Evolutionary conservation across 495 filamentous ascomycete genomes (phyloP).

Genomic region (Penicillium bovifimosum): DNA sequence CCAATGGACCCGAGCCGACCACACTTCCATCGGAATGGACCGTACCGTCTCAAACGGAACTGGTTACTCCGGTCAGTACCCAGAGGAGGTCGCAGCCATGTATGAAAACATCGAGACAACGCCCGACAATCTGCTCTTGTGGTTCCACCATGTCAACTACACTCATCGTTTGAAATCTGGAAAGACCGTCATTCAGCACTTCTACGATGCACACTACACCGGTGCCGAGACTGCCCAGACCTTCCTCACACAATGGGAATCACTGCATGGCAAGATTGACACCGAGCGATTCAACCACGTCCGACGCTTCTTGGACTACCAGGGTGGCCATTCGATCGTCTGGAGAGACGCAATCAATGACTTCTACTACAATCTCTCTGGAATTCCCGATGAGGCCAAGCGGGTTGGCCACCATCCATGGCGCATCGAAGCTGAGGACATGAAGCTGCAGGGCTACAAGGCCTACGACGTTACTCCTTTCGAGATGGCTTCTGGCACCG

Average conservation of each 20-base stretch:
- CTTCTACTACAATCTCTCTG: constrained; percentile 56
- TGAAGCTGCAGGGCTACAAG: constrained; percentile 52
- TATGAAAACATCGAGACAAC: constrained; percentile 60
- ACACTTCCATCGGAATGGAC: constrained; percentile 62
- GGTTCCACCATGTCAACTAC: constrained; percentile 73
- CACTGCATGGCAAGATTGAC: constrained; percentile 53
- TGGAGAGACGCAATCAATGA: constrained; percentile 61
- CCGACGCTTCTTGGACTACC: constrained; percentile 52
- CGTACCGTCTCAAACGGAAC: constrained; percentile 63
- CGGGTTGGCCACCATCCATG: constrained; percentile 55
- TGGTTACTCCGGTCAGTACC: constrained; percentile 60
- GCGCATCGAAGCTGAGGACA: constrained; percentile 60
- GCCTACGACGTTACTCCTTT: constrained; percentile 46
- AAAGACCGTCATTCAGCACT: constrained; percentile 70
- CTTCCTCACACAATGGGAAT: constrained; percentile 50
- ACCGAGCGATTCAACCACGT: constrained; percentile 55
- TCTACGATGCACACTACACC: constrained; percentile 66
- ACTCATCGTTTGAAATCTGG: constrained; percentile 58
- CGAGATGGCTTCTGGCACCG: constrained; percentile 47
- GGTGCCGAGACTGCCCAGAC: constrained; percentile 55
- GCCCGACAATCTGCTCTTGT: constrained; percentile 63
- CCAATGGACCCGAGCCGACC: constrained; percentile 66
- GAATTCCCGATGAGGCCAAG: constrained; percentile 48
- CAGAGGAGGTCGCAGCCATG: constrained; percentile 47
- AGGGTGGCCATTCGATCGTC: constrained; percentile 63